Base-by-base conservation (phyloP, 2,329 filamentous ascomycete genomes). In the Pleomassaria siparia region DNA sequence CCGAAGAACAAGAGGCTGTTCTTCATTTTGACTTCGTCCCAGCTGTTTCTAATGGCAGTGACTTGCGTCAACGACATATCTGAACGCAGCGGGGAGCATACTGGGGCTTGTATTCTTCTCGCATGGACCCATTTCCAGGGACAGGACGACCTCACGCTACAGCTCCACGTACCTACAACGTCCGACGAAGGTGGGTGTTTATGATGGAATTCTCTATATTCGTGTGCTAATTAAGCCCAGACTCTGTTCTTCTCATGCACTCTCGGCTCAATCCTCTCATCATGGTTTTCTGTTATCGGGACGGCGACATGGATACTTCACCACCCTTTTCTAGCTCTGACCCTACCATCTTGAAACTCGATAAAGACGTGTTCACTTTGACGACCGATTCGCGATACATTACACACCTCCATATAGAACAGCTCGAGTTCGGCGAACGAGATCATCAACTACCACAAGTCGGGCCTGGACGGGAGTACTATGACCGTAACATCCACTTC, bases 11-110 rank as follows among this genome's bases (percentile, higher is more conserved):
- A 72, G 4, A 71, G 73, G 21, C 76, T 81, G n/a, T 58, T 83
- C 1, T 80, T 84, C 47, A 69, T 88, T 9, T 69, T 88, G 36
- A 88, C 84, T 1, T 77, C 75, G 11, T 72, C 72, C 0, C 72
- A 71, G 22, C 46, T 87, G 0, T 70, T 78, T 26, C 74, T 80
- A 70, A 54, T 82, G n/a, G 71, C 76, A 40, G 58, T 80, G 15
- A 62, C 53, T 7, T 56, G 60, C 18, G 47, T 67, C 16, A 62
- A 63, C 28, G 58, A 66, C 30, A 50, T 43, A 20, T 37, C 46
- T 16, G 58, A 55, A 40, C 46, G 50, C 22, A 62, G 30, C 32
- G 24, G 47, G 16, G 33, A 50, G 3, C 53, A 56, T 21, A 51
- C 66, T n/a, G 60, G 68, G 51, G 56, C 75, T 11, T 57, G 59